Evolutionary conservation across 2,329 filamentous ascomycete genomes (phyloP), one percentile per base, ranked within the genome.

Genomic region (Leptographium wingfieldii): DNA sequence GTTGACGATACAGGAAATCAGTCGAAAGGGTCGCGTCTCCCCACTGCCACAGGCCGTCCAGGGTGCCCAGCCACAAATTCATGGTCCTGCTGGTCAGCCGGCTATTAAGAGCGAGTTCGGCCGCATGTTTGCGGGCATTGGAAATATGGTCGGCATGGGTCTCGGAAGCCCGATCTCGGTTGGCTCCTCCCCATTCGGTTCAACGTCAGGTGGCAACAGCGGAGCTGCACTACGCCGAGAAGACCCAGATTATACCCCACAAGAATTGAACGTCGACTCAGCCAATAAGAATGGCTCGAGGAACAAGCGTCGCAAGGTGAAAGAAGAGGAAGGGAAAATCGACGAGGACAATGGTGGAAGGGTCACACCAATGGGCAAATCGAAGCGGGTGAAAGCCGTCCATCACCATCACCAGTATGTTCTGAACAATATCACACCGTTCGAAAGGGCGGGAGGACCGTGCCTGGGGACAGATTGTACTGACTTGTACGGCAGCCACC

Each of bases 51-150:
- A 96, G 71, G 92, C 92, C 27, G 92, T 96, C 0, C 92, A 96
- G 69, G 92, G 92, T 27, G 92, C 89, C 1, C 92, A 96, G 70
- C 84, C 86, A 19, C 88, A 91, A 66, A 82, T 88, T 48, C 81
- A 88, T 58, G 89, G 88, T 3, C 89, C 90, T 6, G 83, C 85
- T 16, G 88, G 86, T 19, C 91, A 96, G 70, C 88, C 90, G 12
- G 88, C 88, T 52, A 95, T 96, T 68, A 96, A 96, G 77, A 95
- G 86, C 69, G 92, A 96, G 70, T 92, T 96, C 70, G 92, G 92
- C 33, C 86, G 90, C 63, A 95, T 96, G 80, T 96, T 96, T 73
- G 90, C 90, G 22, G 92, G 92, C n/a, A 90, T 97, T 65, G 92
- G 77, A 61, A 81, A 76, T 65, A 81, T 77, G 63, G 77, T 80